phyloP scores from a whole-genome alignment of 768 basidiomycete species.

The Lentinula lateritia region DNA sequence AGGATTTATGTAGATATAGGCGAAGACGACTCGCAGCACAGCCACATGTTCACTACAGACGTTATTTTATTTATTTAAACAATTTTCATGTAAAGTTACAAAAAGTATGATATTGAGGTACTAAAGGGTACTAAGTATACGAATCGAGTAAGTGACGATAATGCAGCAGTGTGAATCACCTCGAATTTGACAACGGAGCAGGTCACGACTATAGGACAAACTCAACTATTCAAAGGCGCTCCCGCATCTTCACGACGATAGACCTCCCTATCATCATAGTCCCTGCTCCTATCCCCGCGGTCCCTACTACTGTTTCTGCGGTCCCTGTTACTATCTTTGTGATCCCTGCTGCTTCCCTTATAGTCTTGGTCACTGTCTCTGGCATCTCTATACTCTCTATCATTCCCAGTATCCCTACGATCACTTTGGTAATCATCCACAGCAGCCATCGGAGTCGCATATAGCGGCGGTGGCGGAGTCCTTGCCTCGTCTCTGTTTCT shows the following conservation, averaged over 20 bases:
- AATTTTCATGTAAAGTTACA: not conserved
- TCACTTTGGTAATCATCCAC: conserved; percentile 16
- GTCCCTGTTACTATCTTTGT: not conserved
- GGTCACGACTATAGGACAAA: not conserved
- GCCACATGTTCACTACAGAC: not conserved
- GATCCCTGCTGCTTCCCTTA: not conserved
- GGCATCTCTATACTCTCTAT: conserved; percentile 42
- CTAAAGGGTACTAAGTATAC: too few species aligned
- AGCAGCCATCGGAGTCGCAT: not conserved
- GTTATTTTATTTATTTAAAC: not conserved
- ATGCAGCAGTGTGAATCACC: not conserved
- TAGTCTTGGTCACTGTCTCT: not conserved
- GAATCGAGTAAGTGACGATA: not conserved
- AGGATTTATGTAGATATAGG: not conserved
- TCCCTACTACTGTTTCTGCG: not conserved
- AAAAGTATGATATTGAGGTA: not conserved
- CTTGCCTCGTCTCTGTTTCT: conserved; percentile 35
- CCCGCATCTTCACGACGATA: not conserved
- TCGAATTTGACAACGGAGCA: not conserved
- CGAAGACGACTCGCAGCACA: not conserved
- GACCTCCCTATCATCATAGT: not conserved
- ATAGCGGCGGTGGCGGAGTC: conserved; percentile 44
- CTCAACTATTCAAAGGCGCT: not conserved
- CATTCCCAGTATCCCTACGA: conserved; percentile 22
- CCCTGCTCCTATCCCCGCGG: not conserved